phyloP scores from a whole-genome alignment of 2,329 filamentous ascomycete genomes.

The Aspergillus thermomutatus region DNA sequence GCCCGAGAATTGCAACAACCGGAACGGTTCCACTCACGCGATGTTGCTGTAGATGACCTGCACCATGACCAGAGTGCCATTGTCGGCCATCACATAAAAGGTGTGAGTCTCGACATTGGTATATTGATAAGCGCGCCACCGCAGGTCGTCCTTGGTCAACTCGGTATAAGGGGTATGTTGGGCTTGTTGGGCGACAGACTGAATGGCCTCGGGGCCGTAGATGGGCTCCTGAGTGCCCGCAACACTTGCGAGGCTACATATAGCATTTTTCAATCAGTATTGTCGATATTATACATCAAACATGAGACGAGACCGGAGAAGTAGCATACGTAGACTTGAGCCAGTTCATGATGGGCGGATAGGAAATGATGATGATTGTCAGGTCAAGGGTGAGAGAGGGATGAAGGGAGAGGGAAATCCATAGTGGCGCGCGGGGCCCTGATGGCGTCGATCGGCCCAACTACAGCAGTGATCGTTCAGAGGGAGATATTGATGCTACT shows the following conservation, averaged over 20 bases:
- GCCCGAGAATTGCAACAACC: neutral
- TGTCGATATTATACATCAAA: constrained; percentile 14
- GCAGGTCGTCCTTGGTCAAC: constrained; percentile 70
- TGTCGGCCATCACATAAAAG: constrained; percentile 84
- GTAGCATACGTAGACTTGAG: constrained; percentile 78
- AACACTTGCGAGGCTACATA: constrained; percentile 63
- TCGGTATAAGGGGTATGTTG: constrained; percentile 77
- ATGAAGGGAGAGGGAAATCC: constrained; percentile 27
- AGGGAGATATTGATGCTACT: neutral
- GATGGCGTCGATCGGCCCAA: constrained; percentile 16
- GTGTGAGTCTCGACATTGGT: constrained; percentile 93
- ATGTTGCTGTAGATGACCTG: constrained; percentile 99
- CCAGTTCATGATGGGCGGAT: constrained; percentile 78
- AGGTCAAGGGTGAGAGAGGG: neutral
- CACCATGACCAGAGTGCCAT: constrained; percentile 70
- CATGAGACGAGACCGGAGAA: constrained; percentile 7
- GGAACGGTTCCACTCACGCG: constrained; percentile 58
- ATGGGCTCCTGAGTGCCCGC: constrained; percentile 95
- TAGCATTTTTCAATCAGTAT: constrained; percentile 52
- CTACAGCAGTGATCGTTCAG: constrained; percentile 10
- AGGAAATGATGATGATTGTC: constrained; percentile 1
- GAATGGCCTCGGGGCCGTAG: constrained; percentile 86
- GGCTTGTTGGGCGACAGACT: constrained; percentile 77
- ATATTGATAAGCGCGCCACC: constrained; percentile 76
- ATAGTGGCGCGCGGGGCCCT: constrained; percentile 32